These are phyloP conservation scores for Polytrichum formosum DNA, from an alignment of 225 moss, liverwort and hornwort species.

Conservation along the genomic window DNA sequence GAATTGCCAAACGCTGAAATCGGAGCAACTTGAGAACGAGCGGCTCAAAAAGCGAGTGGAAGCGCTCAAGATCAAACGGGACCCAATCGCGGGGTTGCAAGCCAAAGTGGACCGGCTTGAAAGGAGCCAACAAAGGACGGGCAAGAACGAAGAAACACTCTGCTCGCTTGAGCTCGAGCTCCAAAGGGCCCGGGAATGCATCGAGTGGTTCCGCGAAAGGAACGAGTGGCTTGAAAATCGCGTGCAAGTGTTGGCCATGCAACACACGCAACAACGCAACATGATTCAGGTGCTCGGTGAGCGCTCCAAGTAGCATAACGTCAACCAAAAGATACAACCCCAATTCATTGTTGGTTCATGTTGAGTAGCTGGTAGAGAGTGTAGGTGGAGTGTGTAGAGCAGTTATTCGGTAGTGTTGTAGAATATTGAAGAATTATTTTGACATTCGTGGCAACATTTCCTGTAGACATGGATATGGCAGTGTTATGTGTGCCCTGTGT, in stretches of 20 bases:
- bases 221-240: constrained; percentile 4
- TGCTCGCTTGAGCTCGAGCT: not conserved
- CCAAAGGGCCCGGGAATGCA: constrained; percentile 3
- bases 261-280: constrained; percentile 3
- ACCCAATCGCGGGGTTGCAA: not conserved
- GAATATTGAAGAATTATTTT: too few species aligned
- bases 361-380: too few species aligned
- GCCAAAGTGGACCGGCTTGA: not conserved
- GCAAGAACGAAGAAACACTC: not conserved
- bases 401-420: too few species aligned
- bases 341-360: too few species aligned
- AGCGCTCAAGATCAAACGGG: not conserved
- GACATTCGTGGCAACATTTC: too few species aligned
- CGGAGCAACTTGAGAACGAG: not conserved
- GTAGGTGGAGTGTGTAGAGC: too few species aligned
- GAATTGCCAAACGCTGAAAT: not conserved
- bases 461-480: too few species aligned
- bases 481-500: too few species aligned
- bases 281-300: constrained; percentile 10
- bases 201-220: not conserved
- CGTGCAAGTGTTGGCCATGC: constrained; percentile 2
- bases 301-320: not conserved
- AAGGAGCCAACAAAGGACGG: not conserved
- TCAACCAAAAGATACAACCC: too few species aligned
- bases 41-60: not conserved